A percentile compares a stretch with the other conserved stretches of the same genome.
Evolutionary conservation across 2,329 filamentous ascomycete species (phyloP).

Genomic region (Dactylonectria estremocensis): DNA sequence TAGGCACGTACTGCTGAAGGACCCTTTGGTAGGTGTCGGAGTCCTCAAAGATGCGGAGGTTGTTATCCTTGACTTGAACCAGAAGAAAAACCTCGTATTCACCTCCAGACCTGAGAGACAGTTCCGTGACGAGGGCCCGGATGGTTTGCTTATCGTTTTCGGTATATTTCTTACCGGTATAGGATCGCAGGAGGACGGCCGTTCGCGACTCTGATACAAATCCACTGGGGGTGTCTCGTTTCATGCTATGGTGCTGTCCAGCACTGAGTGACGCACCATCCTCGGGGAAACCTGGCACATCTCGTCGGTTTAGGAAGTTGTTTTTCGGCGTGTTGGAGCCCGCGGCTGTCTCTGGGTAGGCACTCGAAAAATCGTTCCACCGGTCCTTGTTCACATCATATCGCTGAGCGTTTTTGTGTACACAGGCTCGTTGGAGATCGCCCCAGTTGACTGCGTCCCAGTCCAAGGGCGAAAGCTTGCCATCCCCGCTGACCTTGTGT

Average conservation of each 20-base stretch:
- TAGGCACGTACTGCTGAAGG: constrained; percentile 74
- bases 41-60: constrained; percentile 72
- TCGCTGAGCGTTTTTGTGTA: constrained; percentile 76
- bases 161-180: constrained; percentile 81
- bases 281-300: constrained; percentile 11
- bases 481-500: constrained; percentile 60
- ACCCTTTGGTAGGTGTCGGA: constrained; percentile 71
- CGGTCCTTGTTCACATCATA: constrained; percentile 64
- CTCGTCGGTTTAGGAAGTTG: constrained; percentile 30
- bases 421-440: constrained; percentile 76
- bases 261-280: background rate
- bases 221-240: constrained; percentile 36
- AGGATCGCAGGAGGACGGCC: constrained; percentile 83
- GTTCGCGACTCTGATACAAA: constrained; percentile 69
- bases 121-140: constrained; percentile 83
- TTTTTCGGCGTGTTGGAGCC: constrained; percentile 34
- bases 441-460: constrained; percentile 82
- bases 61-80: constrained; percentile 80
- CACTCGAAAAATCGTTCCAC: constrained; percentile 61
- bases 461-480: constrained; percentile 58
- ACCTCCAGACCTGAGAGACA: constrained; percentile 81
- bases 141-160: constrained; percentile 85
- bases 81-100: constrained; percentile 87
- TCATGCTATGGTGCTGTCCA: constrained; percentile 19
- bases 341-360: constrained; percentile 56